Evolutionary conservation across 164 flowering plant species (phyloP), one percentile per base, ranked within the genome.

Genomic region (Macadamia integrifolia): DNA sequence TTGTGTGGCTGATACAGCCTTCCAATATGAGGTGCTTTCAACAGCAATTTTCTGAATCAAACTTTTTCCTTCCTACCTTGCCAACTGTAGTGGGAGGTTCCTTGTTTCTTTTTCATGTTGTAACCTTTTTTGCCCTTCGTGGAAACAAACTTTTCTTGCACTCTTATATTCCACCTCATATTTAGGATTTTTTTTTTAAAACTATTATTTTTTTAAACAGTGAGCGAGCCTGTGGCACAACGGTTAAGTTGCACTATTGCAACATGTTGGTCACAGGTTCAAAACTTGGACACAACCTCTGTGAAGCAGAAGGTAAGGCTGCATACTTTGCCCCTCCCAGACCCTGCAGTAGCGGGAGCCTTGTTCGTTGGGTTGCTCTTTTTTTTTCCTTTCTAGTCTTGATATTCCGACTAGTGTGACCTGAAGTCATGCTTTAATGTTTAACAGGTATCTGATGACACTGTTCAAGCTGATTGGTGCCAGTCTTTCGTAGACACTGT

Each of bases 1-100:
- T 81, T 94, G 99, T 84, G 93, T 79, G 72, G 97, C 97, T 15
- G 99, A 94, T 82, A 76, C 92, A 60, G 84, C 90, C 62, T 88
- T 94, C 76, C 93, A 88, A 55, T 94, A 92, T 77, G 92, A 94
- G 92, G 99, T 94, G 66, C 65, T 68, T 13, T 67, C 64, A 68
- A 50, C 9, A 14, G 14, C 35, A 49, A 64, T 46, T 61, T 58
- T 35, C 58, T 53, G 6, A 15, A 48, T n/a, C 35, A 5, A 15
- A 9, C 28, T 15, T 9, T 42, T n/a, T 61, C 10, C 29, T 9
- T 11, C 32, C 31, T 61, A 50, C 10, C 7, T 2, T 52, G 40
- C 31, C 40, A 35, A 2, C 5, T 35, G 31, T 68, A 61, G 13
- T 49, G 35, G 9, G 50, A 46, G 17, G 46, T 65, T 71, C 35